Evolutionary conservation across 2,329 filamentous ascomycete genomes (phyloP).

Genomic region (Dactylellina leptospora): DNA sequence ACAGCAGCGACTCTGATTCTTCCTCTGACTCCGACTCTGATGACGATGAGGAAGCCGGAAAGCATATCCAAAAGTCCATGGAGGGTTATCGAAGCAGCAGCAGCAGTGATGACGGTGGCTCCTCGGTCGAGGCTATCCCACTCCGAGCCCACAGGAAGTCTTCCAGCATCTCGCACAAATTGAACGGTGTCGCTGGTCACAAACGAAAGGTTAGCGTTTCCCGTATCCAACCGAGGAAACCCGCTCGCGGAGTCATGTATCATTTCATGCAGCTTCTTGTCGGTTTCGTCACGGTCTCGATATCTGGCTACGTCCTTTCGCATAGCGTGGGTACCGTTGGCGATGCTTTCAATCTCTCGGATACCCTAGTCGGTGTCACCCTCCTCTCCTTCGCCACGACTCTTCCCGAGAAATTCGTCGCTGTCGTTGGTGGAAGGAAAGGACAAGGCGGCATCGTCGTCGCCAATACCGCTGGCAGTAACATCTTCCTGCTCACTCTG

Average conservation of each 20-base stretch:
- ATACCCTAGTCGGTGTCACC: slow-evolving; percentile 63
- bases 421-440: slow-evolving; percentile 63
- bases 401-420: slow-evolving; percentile 66
- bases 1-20: slow-evolving; percentile 58
- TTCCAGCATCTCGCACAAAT: slow-evolving; percentile 37
- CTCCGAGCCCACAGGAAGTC: slow-evolving; percentile 41
- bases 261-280: slow-evolving; percentile 62
- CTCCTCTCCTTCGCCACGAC: slow-evolving; percentile 66
- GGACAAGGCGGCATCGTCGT: slow-evolving; percentile 65
- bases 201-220: slow-evolving; percentile 48
- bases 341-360: slow-evolving; percentile 62
- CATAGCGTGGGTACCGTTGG: slow-evolving; percentile 62
- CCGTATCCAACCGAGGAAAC: slow-evolving; percentile 49
- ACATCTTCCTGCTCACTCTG: slow-evolving; percentile 67
- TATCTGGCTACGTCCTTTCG: slow-evolving; percentile 65
- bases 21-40: slow-evolving; percentile 56
- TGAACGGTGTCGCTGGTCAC: slow-evolving; percentile 7
- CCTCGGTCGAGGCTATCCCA: slow-evolving; percentile 43
- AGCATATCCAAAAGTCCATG: slow-evolving; percentile 42
- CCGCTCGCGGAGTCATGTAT: slow-evolving; percentile 58
- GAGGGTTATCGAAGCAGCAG: slow-evolving; percentile 45
- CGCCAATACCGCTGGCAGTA: slow-evolving; percentile 66
- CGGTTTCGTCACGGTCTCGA: slow-evolving; percentile 62
- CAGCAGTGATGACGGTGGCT: slow-evolving; percentile 48
- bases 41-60: slow-evolving; percentile 52